Conservation (phyloP, 2,329 filamentous ascomycete species). For the Hypocreales sp. region DNA sequence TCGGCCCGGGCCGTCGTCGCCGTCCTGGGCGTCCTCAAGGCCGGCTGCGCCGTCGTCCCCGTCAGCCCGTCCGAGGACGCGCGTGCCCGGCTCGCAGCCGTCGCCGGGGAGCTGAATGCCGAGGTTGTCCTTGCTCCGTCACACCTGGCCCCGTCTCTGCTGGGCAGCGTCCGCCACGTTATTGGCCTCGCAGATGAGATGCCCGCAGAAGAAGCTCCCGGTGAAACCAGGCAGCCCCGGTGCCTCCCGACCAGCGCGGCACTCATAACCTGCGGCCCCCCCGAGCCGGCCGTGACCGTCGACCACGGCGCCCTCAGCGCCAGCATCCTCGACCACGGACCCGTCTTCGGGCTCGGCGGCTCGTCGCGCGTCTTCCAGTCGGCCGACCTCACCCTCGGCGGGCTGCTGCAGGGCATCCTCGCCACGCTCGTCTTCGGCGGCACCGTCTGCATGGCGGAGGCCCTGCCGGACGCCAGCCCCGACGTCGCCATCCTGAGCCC, state of each 20-base stretch:
- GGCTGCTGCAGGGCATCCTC: conserved; percentile 18
- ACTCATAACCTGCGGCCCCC: too few species aligned
- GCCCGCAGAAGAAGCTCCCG: too few species aligned
- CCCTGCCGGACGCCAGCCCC: not conserved
- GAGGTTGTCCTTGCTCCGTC: too few species aligned
- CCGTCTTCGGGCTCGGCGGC: conserved; percentile 26
- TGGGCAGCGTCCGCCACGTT: too few species aligned
- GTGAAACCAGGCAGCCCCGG: too few species aligned
- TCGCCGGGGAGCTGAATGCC: too few species aligned
- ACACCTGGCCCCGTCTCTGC: too few species aligned
- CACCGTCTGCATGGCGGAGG: conserved; percentile 5
- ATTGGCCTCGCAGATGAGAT: too few species aligned
- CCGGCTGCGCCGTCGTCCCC: conserved; percentile 4
- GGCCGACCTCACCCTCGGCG: conserved; percentile 33
- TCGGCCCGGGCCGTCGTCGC: not conserved
- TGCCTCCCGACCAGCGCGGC: too few species aligned
- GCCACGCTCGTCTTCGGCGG: conserved; percentile 7
- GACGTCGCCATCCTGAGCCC: not conserved
- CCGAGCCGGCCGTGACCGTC: conserved; percentile 6
- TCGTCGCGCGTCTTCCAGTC: conserved; percentile 36
- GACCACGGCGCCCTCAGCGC: conserved; percentile 37
- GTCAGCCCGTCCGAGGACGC: too few species aligned
- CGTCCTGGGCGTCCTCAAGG: not conserved
- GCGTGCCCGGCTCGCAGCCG: too few species aligned
- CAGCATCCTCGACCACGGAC: conserved; percentile 29